Conservation (phyloP, 306 rosid genomes). For the barrel medic (Medicago truncatula) region MtrunA17r5.0-ANR NC_053042.1:34386501-34387000, state of each 20-base stretch:
- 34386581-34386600: background rate
- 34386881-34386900: background rate
- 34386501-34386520: background rate
- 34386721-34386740: background rate
- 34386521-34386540: background rate
- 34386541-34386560: background rate
- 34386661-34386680: background rate
- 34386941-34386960: background rate
- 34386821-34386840: background rate
- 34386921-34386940: background rate
- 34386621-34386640: background rate
- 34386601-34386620: background rate
- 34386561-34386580: background rate
- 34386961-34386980: background rate
- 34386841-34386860: background rate
- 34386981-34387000: slow-evolving; percentile 1
- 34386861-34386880: background rate
- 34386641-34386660: background rate
- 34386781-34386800: background rate
- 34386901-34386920: too few relatives aligned
- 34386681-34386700: background rate
- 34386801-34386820: background rate
- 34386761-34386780: background rate
- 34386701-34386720: background rate
- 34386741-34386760: background rate